phyloP scores from a whole-genome alignment of 805 yeast genomes.

The Maudiozyma barnettii region DNA sequence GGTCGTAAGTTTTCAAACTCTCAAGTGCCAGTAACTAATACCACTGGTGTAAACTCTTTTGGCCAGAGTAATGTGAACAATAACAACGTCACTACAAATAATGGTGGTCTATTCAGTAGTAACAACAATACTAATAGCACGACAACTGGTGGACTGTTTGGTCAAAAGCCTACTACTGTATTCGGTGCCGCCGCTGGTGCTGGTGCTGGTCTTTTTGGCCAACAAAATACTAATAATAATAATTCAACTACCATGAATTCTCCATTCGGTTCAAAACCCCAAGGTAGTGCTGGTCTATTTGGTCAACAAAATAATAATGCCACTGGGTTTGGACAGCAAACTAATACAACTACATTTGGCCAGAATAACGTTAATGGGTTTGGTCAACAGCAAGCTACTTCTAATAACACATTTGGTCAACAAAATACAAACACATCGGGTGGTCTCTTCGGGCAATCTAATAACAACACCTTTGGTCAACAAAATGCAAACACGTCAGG shows the following conservation, averaged over 20 bases:
- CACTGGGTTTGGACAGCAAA: conserved; percentile 34
- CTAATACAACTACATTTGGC: conserved; percentile 28
- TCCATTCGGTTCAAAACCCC: conserved; percentile 31
- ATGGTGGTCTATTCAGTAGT: conserved; percentile 1
- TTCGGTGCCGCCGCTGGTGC: conserved; percentile 19
- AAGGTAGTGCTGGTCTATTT: conserved; percentile 29
- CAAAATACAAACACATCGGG: conserved; percentile 9
- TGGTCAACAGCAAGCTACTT: not conserved
- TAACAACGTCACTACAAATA: conserved; percentile 2
- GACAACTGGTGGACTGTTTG: conserved; percentile 22
- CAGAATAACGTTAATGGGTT: conserved; percentile 1
- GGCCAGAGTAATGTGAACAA: conserved; percentile 13
- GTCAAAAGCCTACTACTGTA: conserved; percentile 11
- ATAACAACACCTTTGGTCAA: not conserved
- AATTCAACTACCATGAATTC: conserved; percentile 1
- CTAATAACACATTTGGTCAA: conserved; percentile 26
- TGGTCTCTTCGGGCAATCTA: conserved; percentile 18
- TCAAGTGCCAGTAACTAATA: not conserved
- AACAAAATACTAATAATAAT: conserved; percentile 1
- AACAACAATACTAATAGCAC: not conserved
- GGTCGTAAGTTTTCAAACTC: conserved; percentile 27
- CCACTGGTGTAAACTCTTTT: conserved; percentile 1
- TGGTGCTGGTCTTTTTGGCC: not conserved
- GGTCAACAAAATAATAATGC: conserved; percentile 20
- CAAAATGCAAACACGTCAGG: conserved; percentile 19